These are phyloP conservation scores for Plasmodium ovale DNA, from an alignment of 169 alveolate genomes.

Conservation along the genomic window DNA sequence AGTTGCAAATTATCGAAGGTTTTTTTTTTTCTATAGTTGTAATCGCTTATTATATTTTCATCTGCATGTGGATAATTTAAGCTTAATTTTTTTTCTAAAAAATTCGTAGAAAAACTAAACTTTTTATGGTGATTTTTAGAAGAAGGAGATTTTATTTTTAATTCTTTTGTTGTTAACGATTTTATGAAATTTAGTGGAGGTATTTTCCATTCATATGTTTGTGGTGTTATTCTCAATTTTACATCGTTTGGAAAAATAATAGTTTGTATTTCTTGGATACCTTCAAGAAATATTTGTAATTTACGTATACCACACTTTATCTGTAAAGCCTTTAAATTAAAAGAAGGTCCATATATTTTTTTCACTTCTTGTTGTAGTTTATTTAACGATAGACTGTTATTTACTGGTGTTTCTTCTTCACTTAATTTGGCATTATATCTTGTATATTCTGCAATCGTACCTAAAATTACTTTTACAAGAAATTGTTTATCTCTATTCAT, in stretches of 20 bases:
- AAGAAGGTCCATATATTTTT: slow-evolving; percentile 42
- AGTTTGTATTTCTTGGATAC: slow-evolving; percentile 44
- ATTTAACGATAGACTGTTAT: slow-evolving; percentile 42
- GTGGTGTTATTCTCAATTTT: slow-evolving; percentile 52
- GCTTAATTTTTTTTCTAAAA: neutral
- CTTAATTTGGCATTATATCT: slow-evolving; percentile 36
- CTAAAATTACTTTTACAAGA: slow-evolving; percentile 43
- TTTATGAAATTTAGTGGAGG: slow-evolving; percentile 30
- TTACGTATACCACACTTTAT: slow-evolving; percentile 56
- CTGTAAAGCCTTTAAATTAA: slow-evolving; percentile 51
- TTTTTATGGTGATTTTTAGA: slow-evolving; percentile 21
- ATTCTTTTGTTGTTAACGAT: slow-evolving; percentile 13
- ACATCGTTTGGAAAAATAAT: slow-evolving; percentile 28
- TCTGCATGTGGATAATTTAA: slow-evolving; percentile 4
- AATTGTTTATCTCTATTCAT: slow-evolving; percentile 33
- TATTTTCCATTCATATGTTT: slow-evolving; percentile 42
- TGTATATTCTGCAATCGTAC: slow-evolving; percentile 50
- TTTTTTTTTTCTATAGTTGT: neutral
- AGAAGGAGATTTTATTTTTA: slow-evolving; percentile 13
- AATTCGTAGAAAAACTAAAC: neutral
- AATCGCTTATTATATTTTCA: neutral
- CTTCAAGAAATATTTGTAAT: slow-evolving; percentile 60
- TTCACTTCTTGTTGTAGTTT: slow-evolving; percentile 56
- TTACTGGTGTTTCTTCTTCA: slow-evolving; percentile 47
- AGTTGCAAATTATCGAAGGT: slow-evolving; percentile 17